Evolutionary conservation across 2,329 filamentous ascomycete genomes (phyloP).

Genomic region (Botrytis aclada): DNA sequence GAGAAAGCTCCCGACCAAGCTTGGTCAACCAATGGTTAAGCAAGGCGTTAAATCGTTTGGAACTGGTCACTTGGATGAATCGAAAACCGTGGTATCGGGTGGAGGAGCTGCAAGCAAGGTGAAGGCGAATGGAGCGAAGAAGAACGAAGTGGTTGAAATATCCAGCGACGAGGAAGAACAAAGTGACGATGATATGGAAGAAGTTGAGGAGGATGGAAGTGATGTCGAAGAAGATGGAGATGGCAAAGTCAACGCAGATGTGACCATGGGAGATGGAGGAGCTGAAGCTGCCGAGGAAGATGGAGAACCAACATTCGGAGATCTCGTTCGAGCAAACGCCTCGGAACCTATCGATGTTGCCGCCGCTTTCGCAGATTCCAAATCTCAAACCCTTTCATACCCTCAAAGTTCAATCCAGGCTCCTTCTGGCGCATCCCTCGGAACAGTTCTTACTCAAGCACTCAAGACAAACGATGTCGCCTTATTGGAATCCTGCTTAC

Average conservation of each 20-base stretch:
- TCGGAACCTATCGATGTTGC: constrained; percentile 75
- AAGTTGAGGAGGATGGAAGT: constrained; percentile 43
- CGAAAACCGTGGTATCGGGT: constrained; percentile 51
- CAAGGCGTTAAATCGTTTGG: constrained; percentile 50
- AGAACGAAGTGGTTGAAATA: constrained; percentile 49
- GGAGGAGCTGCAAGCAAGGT: constrained; percentile 30
- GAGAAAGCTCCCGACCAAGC: constrained; percentile 56
- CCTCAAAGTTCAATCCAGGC: constrained; percentile 31
- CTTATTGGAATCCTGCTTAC: constrained; percentile 88
- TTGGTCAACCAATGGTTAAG: constrained; percentile 55
- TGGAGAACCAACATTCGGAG: constrained; percentile 72
- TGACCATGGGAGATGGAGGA: constrained; percentile 39
- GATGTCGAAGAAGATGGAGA: constrained; percentile 46
- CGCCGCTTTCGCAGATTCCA: constrained; percentile 49
- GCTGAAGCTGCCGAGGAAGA: constrained; percentile 38
- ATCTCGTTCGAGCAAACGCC: constrained; percentile 69
- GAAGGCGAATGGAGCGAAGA: constrained; percentile 25
- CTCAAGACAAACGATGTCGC: constrained; percentile 87
- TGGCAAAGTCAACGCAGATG: constrained; percentile 43
- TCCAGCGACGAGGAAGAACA: constrained; percentile 53
- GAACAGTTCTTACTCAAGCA: constrained; percentile 89
- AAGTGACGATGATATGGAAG: constrained; percentile 45
- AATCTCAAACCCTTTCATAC: constrained; percentile 27
- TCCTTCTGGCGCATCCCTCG: constrained; percentile 75
- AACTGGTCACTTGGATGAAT: constrained; percentile 56